Percentiles rank a stretch among this genome's conserved stretches.
Evolutionary conservation across 768 basidiomycete species (phyloP).

Genomic region (Tubosaeta sp.): DNA sequence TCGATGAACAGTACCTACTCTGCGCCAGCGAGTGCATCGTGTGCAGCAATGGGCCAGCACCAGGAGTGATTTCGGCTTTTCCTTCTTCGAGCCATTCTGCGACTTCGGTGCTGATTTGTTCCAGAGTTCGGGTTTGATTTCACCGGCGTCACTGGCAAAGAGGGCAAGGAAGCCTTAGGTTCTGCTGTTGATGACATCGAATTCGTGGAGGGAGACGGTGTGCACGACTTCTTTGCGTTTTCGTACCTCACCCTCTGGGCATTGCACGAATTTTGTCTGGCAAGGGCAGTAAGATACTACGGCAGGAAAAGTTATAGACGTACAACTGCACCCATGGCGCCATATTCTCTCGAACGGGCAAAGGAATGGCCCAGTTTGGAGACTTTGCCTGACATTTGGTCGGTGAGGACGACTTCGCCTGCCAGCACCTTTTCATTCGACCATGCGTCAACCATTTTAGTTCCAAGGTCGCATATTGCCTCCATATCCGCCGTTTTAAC

Average conservation of each 20-base stretch:
- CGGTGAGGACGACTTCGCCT: slow-evolving; percentile 94
- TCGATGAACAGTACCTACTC: slow-evolving; percentile 93
- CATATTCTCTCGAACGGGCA: slow-evolving; percentile 96
- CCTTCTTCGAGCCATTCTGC: slow-evolving; percentile 98
- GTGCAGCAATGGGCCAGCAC: slow-evolving; percentile 48
- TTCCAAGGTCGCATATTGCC: slow-evolving; percentile 96
- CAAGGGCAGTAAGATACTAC: not conserved
- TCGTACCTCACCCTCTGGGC: slow-evolving; percentile 97
- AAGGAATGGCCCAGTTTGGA: slow-evolving; percentile 95
- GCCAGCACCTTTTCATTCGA: slow-evolving; percentile 95
- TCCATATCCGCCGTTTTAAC: slow-evolving; percentile 99
- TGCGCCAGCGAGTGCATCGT: not conserved
- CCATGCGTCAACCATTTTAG: slow-evolving; percentile 97
- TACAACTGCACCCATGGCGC: slow-evolving; percentile 99
- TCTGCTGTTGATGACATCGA: slow-evolving; percentile 97
- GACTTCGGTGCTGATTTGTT: slow-evolving; percentile 95
- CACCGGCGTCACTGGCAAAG: slow-evolving; percentile 93
- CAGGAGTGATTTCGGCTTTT: slow-evolving; percentile 96
- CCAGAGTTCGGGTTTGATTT: slow-evolving; percentile 97
- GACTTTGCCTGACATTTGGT: slow-evolving; percentile 96
- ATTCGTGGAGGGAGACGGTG: slow-evolving; percentile 96
- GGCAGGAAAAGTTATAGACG: slow-evolving; percentile 26
- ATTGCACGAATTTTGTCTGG: slow-evolving; percentile 97
- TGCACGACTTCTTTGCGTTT: slow-evolving; percentile 97
- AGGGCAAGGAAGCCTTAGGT: slow-evolving; percentile 98